Percentiles rank a stretch among this genome's conserved stretches.
Evolutionary conservation across 495 filamentous ascomycete species (phyloP).

Genomic region (Penicillium silybi): DNA sequence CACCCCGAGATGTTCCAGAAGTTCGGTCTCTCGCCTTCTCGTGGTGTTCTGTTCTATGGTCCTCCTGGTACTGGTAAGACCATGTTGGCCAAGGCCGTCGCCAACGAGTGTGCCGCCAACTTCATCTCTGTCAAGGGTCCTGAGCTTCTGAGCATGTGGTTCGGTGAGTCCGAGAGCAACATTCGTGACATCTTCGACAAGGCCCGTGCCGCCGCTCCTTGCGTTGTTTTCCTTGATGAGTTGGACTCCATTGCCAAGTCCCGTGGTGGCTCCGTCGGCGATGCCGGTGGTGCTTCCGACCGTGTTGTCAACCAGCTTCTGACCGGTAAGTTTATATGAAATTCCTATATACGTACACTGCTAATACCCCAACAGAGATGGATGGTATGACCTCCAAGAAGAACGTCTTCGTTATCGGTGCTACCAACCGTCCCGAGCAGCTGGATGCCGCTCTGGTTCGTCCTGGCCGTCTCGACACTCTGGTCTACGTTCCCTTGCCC

Average conservation of each 20-base stretch:
- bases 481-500: conserved; percentile 96
- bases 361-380: conserved; percentile 72
- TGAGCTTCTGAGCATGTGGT: conserved; percentile 99
- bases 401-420: conserved; percentile 99
- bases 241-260: conserved; percentile 99
- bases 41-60: conserved; percentile 97
- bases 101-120: conserved; percentile 98
- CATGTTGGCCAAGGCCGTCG: conserved; percentile 96
- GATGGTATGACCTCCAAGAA: conserved; percentile 99
- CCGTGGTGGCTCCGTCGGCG: conserved; percentile 93
- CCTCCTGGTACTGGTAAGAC: conserved; percentile 99
- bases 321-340: conserved; percentile 63
- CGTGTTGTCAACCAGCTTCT: conserved; percentile 99
- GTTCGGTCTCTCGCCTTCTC: conserved; percentile 96
- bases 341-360: not conserved
- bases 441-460: conserved; percentile 96
- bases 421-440: conserved; percentile 97
- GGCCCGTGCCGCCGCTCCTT: conserved; percentile 95
- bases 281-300: conserved; percentile 97
- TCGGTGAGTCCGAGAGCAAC: conserved; percentile 99
- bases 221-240: conserved; percentile 98
- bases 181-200: conserved; percentile 99
- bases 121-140: conserved; percentile 99
- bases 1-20: conserved; percentile 99
- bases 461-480: conserved; percentile 95